Percentiles rank a stretch among this genome's conserved stretches.
phyloP scores from a whole-genome alignment of 495 filamentous ascomycete species.

The Penicillium steckii region DNA sequence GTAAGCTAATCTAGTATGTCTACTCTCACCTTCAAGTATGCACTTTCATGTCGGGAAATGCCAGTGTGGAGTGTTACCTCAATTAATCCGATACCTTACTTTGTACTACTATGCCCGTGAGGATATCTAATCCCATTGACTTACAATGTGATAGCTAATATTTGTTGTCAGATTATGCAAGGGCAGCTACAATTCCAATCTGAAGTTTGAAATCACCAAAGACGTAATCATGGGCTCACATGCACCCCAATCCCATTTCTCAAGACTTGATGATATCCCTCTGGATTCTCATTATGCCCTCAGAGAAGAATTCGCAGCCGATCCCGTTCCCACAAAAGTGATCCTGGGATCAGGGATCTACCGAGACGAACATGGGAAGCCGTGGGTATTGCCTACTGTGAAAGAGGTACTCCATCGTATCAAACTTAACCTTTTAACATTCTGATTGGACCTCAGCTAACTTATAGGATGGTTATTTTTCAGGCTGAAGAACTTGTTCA shows the following conservation, averaged over 20 bases:
- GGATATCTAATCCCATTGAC: no score
- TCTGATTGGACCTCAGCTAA: not conserved
- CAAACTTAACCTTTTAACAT: no score
- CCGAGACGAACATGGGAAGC: conserved; percentile 1
- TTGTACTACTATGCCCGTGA: no score
- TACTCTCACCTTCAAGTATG: no score
- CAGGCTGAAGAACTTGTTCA: not conserved
- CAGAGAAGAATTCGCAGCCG: conserved; percentile 1
- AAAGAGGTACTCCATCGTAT: not conserved
- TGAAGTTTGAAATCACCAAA: not conserved
- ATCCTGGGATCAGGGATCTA: conserved; percentile 7
- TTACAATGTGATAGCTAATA: no score
- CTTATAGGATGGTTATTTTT: not conserved
- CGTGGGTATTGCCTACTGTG: not conserved
- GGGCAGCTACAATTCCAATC: no score
- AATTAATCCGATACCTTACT: no score
- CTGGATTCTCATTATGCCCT: conserved; percentile 5
- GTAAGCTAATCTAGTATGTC: no score
- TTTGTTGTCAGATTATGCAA: no score
- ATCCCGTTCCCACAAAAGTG: not conserved
- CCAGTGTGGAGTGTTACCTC: no score
- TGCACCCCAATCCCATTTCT: not conserved
- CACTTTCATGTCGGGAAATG: no score
- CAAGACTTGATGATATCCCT: not conserved
- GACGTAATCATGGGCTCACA: not conserved